A percentile compares a stretch with the other conserved stretches of the same genome.
These are phyloP conservation scores for Anthoceros angustus DNA, from an alignment of 225 moss, liverwort and hornwort genomes.

Conservation along the genomic window DNA sequence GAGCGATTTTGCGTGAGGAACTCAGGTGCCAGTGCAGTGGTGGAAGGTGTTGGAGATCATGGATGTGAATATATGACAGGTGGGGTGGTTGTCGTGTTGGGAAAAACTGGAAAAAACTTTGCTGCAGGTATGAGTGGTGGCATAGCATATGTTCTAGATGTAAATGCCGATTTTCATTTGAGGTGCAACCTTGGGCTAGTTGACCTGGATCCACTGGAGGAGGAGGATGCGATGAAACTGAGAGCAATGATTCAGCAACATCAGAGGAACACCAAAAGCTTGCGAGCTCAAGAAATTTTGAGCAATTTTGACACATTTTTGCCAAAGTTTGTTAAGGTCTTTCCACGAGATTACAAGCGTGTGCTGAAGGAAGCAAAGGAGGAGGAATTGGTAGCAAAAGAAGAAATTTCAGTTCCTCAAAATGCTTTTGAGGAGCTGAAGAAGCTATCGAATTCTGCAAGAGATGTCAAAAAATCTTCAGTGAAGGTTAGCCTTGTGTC, in stretches of 20 bases:
- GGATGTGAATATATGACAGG: constrained; percentile 89
- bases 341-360: constrained; percentile 71
- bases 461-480: not conserved
- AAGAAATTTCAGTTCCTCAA: constrained; percentile 29
- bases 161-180: constrained; percentile 39
- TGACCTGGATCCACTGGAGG: constrained; percentile 58
- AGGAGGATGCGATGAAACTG: constrained; percentile 48
- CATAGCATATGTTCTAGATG: constrained; percentile 58
- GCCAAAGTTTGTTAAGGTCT: constrained; percentile 73
- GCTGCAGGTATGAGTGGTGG: constrained; percentile 89
- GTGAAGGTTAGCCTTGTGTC: not conserved
- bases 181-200: constrained; percentile 55
- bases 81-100: constrained; percentile 56
- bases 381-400: constrained; percentile 26
- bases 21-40: constrained; percentile 64
- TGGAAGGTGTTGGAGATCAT: constrained; percentile 87
- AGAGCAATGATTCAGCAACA: constrained; percentile 80
- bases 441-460: not conserved
- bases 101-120: constrained; percentile 67
- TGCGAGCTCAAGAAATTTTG: constrained; percentile 50
- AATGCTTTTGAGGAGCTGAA: constrained; percentile 53
- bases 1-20: constrained; percentile 73
- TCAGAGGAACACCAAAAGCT: constrained; percentile 41
- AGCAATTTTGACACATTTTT: constrained; percentile 51
- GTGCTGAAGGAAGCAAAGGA: constrained; percentile 44